Evolutionary conservation across 306 rosid genomes (phyloP).

Genomic region (Malus orientalis): DNA sequence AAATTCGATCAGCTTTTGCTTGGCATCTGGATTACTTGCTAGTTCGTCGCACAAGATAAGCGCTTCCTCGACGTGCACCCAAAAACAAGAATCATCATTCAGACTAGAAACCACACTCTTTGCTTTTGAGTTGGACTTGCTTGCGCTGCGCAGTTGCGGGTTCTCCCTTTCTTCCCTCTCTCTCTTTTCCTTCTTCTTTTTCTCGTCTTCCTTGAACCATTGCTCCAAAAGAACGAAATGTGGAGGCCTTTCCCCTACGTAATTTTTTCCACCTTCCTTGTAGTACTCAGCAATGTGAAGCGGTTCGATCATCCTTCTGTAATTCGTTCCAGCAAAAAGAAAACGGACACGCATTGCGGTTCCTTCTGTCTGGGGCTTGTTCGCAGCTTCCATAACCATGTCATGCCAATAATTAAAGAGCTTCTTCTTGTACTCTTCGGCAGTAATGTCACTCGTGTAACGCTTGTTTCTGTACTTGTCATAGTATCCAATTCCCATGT

Average conservation of each 20-base stretch:
- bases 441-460: neutral
- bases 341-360: slow-evolving; percentile 16
- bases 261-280: neutral
- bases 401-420: slow-evolving; percentile 44
- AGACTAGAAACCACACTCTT: slow-evolving; percentile 24
- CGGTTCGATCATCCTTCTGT: slow-evolving; percentile 64
- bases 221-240: slow-evolving; percentile 36
- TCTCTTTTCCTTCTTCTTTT: neutral
- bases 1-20: slow-evolving; percentile 18
- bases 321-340: slow-evolving; percentile 43
- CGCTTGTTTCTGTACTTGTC: slow-evolving; percentile 33
- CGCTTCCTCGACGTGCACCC: slow-evolving; percentile 72
- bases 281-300: slow-evolving; percentile 49
- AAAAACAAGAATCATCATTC: slow-evolving; percentile 65
- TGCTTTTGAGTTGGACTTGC: neutral
- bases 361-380: slow-evolving; percentile 41
- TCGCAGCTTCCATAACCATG: slow-evolving; percentile 34
- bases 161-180: too few relatives aligned
- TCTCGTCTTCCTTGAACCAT: slow-evolving; percentile 17
- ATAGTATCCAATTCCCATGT: slow-evolving; percentile 30
- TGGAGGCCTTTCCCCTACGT: slow-evolving; percentile 21
- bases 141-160: too few relatives aligned
- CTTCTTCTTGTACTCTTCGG: neutral
- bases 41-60: slow-evolving; percentile 5
- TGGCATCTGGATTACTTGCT: slow-evolving; percentile 7